Base-by-base conservation (phyloP, 495 filamentous ascomycete species). In the Sordaria brevicollis region DNA sequence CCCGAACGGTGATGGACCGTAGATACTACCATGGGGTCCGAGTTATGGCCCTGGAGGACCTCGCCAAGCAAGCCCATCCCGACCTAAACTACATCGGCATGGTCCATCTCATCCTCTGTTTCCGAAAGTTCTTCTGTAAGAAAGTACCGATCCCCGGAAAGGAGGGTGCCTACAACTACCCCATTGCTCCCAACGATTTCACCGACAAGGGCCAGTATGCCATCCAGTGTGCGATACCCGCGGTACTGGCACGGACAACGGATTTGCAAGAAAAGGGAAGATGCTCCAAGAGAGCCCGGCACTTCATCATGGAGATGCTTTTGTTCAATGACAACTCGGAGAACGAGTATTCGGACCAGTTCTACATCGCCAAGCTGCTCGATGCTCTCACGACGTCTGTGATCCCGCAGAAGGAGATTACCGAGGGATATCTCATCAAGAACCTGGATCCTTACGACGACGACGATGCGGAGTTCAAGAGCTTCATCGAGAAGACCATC, bases 1-100 rank as follows among this genome's bases (percentile, higher is more conserved):
- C 92, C 7, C 87, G 94, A 35, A 98, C 95, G 0, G 80, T 97
- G 35, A 92, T 97, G 88, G 95, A 99, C 77, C 84, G 84, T 66
- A 87, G 94, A 67, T 99, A 99, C 76, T 99, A 94, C 78, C 89
- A 96, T 76, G 93, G 93, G 17, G 93, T 99, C 66, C 91, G 95
- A 25, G 87, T 88, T 8, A 88, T 93, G 79, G 95, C 95, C 17
- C 90, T 91, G 29, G 84, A 88, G 33, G 88, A 88, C 43, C 83
- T 99, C 33, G 85, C 91, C 5, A 91, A 86, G 67, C 91, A 92
- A 76, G 92, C 91, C 1, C 71, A 78, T 29, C 76, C 77, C 19
- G 77, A 90, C 35, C 79, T 90, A 37, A 85, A 91, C 73, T 93
- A 90, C 88, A 87, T 96, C 29, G 96, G 96, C 11, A 79, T 91